Conservation (phyloP, 2,329 filamentous ascomycete species). For the Dothideomycetidae sp. region DNA sequence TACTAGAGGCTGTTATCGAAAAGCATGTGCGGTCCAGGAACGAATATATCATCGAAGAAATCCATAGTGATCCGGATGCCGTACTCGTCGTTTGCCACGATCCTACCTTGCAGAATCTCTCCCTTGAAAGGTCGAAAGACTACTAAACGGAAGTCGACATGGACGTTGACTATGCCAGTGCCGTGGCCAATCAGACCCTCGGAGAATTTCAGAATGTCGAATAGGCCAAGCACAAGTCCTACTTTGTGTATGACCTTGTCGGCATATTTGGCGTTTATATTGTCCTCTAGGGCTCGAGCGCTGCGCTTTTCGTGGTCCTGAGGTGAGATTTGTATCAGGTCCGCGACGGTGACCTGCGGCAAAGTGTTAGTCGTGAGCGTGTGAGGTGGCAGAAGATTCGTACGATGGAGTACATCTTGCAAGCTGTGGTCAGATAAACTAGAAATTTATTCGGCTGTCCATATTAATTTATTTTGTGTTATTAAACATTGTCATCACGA, state of each 20-base stretch:
- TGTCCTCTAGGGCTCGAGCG: slow-evolving; percentile 78
- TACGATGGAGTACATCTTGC: slow-evolving; percentile 17
- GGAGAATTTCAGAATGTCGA: slow-evolving; percentile 76
- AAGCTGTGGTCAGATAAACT: no score
- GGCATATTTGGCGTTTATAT: slow-evolving; percentile 91
- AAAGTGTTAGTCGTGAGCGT: no score
- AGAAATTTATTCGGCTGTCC: no score
- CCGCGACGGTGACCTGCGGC: slow-evolving; percentile 71
- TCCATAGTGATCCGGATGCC: slow-evolving; percentile 76
- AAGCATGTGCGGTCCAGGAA: slow-evolving; percentile 53
- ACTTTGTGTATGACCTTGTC: slow-evolving; percentile 94
- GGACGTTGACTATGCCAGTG: slow-evolving; percentile 65
- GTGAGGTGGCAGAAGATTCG: no score
- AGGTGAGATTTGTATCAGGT: slow-evolving; percentile 84
- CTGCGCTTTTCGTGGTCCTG: slow-evolving; percentile 77
- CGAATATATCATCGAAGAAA: slow-evolving; percentile 87
- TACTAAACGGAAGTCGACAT: slow-evolving; percentile 83
- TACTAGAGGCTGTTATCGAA: slow-evolving; percentile 66
- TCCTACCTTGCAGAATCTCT: slow-evolving; percentile 75
- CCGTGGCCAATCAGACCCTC: slow-evolving; percentile 92
- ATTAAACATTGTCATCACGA: no score
- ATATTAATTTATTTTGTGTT: neutral
- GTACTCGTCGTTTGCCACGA: slow-evolving; percentile 55
- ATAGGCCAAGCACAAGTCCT: slow-evolving; percentile 84
- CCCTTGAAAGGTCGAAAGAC: slow-evolving; percentile 95